Evolutionary conservation across 129 eudicot species (phyloP).

Genomic region (Logfia minima): DNA sequence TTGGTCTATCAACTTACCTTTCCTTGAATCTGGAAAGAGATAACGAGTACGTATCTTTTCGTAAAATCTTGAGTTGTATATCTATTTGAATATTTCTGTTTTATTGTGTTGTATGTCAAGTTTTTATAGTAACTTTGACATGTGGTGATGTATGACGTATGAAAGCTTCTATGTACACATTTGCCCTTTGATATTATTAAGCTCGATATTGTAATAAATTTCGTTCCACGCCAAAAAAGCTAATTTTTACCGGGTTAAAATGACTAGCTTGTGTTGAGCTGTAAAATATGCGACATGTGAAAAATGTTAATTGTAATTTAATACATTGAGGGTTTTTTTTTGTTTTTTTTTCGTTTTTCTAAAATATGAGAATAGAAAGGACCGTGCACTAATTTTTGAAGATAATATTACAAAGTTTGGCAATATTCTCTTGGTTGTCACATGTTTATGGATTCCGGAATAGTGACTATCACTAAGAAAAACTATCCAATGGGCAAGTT

Average conservation of each 20-base stretch:
- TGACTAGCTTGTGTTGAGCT: neutral
- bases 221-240: neutral
- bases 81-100: neutral
- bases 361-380: neutral
- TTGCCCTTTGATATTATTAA: neutral
- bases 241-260: neutral
- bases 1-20: constrained; percentile 68
- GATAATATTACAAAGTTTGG: neutral
- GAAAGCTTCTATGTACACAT: neutral
- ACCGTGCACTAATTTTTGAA: neutral
- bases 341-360: neutral
- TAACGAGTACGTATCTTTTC: constrained; percentile 69
- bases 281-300: neutral
- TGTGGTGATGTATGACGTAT: neutral
- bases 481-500: neutral
- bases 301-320: neutral
- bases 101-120: neutral
- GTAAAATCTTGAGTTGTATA: neutral
- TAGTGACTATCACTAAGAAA: neutral
- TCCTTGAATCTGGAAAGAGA: constrained; percentile 67
- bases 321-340: neutral
- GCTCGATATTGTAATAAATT: neutral
- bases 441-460: neutral
- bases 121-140: neutral
- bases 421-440: neutral